These are phyloP conservation scores for Kwoniella heveanensis DNA, from an alignment of 768 basidiomycete genomes.

Conservation along the genomic window DNA sequence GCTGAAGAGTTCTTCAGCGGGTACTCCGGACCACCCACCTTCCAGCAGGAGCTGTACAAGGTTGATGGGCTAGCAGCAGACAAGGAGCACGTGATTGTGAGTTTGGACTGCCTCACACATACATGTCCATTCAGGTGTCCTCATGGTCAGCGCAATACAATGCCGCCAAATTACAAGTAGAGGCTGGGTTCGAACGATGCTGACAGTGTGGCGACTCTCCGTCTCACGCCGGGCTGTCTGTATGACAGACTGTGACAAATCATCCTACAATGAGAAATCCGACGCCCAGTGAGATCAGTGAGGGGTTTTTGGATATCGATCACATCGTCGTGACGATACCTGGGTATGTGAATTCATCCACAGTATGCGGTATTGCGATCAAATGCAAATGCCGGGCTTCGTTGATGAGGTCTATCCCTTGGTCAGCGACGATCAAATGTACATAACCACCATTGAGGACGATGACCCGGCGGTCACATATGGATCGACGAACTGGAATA, in stretches of 20 bases:
- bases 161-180: neutral
- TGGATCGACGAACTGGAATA: constrained; percentile 2
- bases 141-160: no score
- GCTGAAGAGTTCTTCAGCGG: neutral
- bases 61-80: constrained; percentile 5
- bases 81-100: constrained; percentile 29
- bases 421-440: neutral
- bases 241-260: constrained; percentile 10
- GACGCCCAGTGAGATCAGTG: constrained; percentile 2
- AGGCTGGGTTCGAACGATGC: neutral
- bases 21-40: neutral
- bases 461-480: constrained; percentile 23
- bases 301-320: constrained; percentile 32
- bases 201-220: neutral
- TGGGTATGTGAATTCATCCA: constrained; percentile 10
- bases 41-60: constrained; percentile 17
- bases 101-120: no score
- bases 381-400: no score
- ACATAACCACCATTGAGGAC: constrained; percentile 34
- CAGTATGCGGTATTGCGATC: no score
- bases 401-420: neutral
- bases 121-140: no score
- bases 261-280: constrained; percentile 12
- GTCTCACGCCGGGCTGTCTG: neutral
- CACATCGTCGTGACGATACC: constrained; percentile 25